These are phyloP conservation scores for Oropetium thomaeum DNA, from an alignment of 176 grass and related monocot species.

Conservation along the genomic window DNA sequence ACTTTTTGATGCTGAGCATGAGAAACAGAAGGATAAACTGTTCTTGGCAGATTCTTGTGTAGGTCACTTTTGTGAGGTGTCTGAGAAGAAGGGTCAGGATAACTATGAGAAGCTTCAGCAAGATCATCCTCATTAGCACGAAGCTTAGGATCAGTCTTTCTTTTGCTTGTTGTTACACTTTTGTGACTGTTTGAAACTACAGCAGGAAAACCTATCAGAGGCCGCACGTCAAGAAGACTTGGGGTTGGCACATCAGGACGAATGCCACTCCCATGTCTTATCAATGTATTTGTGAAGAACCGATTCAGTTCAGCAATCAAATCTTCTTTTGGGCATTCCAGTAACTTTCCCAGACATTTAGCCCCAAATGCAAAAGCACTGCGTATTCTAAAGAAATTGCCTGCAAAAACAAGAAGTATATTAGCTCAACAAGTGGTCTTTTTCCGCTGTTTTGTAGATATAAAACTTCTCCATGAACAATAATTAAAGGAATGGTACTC, in stretches of 20 bases:
- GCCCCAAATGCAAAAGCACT: conserved; percentile 88
- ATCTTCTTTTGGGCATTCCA: conserved; percentile 75
- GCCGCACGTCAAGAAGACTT: conserved; percentile 32
- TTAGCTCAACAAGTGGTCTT: background rate
- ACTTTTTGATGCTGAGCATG: conserved; percentile 45
- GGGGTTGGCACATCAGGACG: conserved; percentile 51
- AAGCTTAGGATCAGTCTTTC: conserved; percentile 40
- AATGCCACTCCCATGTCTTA: conserved; percentile 63
- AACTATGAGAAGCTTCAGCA: conserved; percentile 42
- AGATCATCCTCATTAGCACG: conserved; percentile 34
- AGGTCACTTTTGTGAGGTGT: conserved; percentile 33
- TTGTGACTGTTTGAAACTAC: conserved; percentile 45
- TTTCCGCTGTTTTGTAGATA: background rate
- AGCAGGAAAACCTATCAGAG: conserved; percentile 37
- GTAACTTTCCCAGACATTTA: conserved; percentile 64
- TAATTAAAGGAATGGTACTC: background rate
- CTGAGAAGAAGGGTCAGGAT: conserved; percentile 40
- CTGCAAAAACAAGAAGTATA: conserved; percentile 36
- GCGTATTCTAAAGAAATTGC: conserved; percentile 96
- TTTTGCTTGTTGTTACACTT: conserved; percentile 37
- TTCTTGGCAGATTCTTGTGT: conserved; percentile 30
- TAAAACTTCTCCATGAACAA: conserved; percentile 6
- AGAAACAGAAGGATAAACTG: conserved; percentile 37
- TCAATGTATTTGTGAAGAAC: conserved; percentile 85
- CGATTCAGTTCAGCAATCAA: conserved; percentile 64